Conservation (phyloP, 1,284 basidiomycete species). For the Austroboletus novae-zelandiae region DNA sequence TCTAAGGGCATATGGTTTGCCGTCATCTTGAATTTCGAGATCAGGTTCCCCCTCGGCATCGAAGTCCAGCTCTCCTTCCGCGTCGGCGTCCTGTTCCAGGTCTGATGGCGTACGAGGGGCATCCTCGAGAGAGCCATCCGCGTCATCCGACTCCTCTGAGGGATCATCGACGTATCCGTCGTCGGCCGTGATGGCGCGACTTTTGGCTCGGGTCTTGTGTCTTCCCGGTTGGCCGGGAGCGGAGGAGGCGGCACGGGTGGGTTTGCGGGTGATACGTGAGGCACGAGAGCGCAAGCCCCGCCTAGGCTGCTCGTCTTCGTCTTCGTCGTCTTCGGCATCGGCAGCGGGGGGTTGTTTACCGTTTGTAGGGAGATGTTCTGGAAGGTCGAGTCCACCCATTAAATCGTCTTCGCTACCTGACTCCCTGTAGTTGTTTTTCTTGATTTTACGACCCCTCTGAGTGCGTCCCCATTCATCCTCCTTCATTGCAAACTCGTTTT, state of each 20-base stretch:
- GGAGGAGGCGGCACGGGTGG: constrained; percentile 17
- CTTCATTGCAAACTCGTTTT: constrained; percentile 31
- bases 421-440: constrained; percentile 50
- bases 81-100: constrained; percentile 36
- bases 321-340: constrained; percentile 23
- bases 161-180: constrained; percentile 53
- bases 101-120: constrained; percentile 50
- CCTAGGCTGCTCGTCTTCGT: constrained; percentile 35
- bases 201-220: constrained; percentile 31
- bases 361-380: constrained; percentile 19
- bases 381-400: neutral
- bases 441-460: constrained; percentile 46
- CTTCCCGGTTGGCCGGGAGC: constrained; percentile 9
- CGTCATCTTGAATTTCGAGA: constrained; percentile 44
- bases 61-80: constrained; percentile 35
- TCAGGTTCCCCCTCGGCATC: constrained; percentile 34
- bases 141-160: constrained; percentile 52
- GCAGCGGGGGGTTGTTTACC: constrained; percentile 29
- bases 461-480: constrained; percentile 34
- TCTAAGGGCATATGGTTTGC: constrained; percentile 62
- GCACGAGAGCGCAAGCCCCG: constrained; percentile 16
- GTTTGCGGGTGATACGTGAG: constrained; percentile 29
- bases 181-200: constrained; percentile 42
- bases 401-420: constrained; percentile 45
- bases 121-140: constrained; percentile 58